Evolutionary conservation across 176 grass and related monocot genomes (phyloP).

Genomic region (Oryza glumipatula): DNA sequence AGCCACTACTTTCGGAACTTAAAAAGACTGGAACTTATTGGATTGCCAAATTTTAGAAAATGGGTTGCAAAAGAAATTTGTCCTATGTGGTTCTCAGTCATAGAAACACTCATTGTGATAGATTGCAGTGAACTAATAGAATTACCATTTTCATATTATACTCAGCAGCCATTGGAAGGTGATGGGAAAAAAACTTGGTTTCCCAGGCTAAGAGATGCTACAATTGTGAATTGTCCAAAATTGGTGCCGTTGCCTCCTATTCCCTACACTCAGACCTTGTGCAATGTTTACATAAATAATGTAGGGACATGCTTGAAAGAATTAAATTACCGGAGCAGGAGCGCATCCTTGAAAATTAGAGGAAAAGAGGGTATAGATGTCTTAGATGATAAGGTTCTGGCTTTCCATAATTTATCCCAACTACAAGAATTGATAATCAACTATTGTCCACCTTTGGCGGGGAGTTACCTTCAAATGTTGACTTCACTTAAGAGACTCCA

Average conservation of each 20-base stretch:
- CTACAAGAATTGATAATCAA: background rate
- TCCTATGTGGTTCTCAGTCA: no score
- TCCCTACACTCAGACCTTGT: background rate
- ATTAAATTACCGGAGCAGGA: accelerated
- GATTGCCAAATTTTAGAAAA: background rate
- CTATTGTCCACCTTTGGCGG: background rate
- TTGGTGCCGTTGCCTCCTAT: background rate
- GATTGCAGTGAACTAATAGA: no score
- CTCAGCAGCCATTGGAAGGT: background rate
- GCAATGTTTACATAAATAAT: accelerated
- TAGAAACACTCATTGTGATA: no score
- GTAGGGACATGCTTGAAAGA: background rate
- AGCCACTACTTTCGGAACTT: background rate
- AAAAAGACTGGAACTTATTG: background rate
- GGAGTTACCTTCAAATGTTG: background rate
- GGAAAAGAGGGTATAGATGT: background rate
- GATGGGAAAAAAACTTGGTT: background rate
- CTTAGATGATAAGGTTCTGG: background rate
- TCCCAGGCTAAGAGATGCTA: background rate
- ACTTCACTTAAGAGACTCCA: background rate
- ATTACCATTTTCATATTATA: background rate
- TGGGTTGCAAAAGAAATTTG: background rate
- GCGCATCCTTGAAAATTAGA: accelerated
- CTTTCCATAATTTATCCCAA: background rate
- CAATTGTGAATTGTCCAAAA: background rate